Percentiles rank a stretch among this genome's conserved stretches.
Evolutionary conservation across 257 asterid genomes (phyloP).

Genomic region (Apocynum venetum): DNA sequence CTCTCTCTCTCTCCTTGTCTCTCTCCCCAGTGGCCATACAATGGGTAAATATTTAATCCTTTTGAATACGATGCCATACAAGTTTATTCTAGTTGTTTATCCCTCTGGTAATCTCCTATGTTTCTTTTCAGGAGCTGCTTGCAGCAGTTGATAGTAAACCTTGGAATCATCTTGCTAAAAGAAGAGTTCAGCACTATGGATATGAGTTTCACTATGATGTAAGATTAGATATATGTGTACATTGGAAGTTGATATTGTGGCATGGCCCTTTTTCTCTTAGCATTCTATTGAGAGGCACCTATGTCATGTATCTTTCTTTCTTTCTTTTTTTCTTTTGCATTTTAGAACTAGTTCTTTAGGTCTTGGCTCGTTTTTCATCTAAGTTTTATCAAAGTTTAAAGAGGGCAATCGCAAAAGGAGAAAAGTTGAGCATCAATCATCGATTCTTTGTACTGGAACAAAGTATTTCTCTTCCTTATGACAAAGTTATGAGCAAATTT

Average conservation of each 20-base stretch:
- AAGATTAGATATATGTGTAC: conserved; percentile 21
- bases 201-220: conserved; percentile 83
- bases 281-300: not conserved
- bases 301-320: not conserved
- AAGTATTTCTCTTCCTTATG: not conserved
- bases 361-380: not conserved
- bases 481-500: not conserved
- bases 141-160: conserved; percentile 68
- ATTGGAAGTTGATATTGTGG: not conserved
- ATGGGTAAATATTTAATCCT: not conserved
- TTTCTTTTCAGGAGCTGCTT: conserved; percentile 61
- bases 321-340: not conserved
- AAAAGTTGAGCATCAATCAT: not conserved
- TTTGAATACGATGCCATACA: not conserved
- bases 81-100: not conserved
- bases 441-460: not conserved
- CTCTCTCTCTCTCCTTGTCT: not conserved
- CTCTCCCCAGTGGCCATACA: not conserved
- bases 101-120: not conserved
- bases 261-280: not conserved
- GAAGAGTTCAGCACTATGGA: conserved; percentile 95
- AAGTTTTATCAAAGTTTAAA: not conserved
- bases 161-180: conserved; percentile 85
- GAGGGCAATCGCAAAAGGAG: too few relatives aligned
- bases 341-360: not conserved